Evolutionary conservation across 1,284 basidiomycete genomes (phyloP), one percentile per base, ranked within the genome.

Genomic region (Athelia sp.): DNA sequence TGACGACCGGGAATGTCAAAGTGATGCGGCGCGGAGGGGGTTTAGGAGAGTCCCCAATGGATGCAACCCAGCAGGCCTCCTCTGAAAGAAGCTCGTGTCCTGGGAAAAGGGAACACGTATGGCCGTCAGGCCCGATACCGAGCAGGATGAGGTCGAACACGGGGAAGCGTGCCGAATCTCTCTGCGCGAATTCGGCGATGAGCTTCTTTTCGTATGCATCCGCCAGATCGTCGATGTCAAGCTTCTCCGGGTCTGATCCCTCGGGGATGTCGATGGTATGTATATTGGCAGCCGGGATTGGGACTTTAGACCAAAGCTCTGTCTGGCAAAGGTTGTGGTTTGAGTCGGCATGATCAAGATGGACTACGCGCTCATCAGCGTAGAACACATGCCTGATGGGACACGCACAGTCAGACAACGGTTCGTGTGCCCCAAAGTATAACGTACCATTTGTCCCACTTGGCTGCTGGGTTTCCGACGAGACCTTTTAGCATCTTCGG

Each of bases 101-200:
- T 15, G 96, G 94, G 81, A 99, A 99, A 55, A 99, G 84, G 13
- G 90, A 94, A 57, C 89, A 93, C 21, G 95, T 98, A 75, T 99
- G 97, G 19, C 96, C 96, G 64, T 98, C 96, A 4, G 90, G 87
- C 18, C 94, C 94, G 79, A 93, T 85, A 47, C 94, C 94, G 47
- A 98, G 84, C 42, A 98, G 81, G 70, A 97, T 89, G 61, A 98
- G 82, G 67, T 98, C 94, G 66, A 98, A 97, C 43, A 94, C 78
- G 52, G 94, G 94, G 78, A 96, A 98, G 52, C 93, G 85, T 11
- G 93, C 93, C 2, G 92, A 78, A 65, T 96, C 90, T 62, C 84
- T 88, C 61, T 87, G 84, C 1, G 92, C 93, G 65, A 99, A 99
- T 62, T 92, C 90, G 52, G 69, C 75, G 56, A 98, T 93, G 57